Evolutionary conservation across 345 rosid genomes (phyloP).

Genomic region (Lepidium africanum): DNA sequence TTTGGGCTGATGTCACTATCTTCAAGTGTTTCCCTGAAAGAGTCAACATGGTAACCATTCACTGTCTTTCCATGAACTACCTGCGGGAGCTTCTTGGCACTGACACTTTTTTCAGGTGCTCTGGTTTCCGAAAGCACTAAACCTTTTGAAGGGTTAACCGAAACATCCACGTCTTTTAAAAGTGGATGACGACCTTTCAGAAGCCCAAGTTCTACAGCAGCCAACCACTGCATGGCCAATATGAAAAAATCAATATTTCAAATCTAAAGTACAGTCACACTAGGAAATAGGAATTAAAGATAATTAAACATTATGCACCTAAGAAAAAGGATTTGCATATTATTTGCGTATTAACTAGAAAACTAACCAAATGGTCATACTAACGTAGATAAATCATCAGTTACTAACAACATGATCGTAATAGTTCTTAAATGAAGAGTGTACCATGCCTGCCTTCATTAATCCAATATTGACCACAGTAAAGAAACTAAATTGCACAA

Average conservation of each 20-base stretch:
- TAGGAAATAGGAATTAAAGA: not conserved
- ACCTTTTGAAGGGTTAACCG: slow-evolving; percentile 61
- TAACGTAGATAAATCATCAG: not conserved
- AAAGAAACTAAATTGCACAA: not conserved
- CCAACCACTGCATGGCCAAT: slow-evolving; percentile 65
- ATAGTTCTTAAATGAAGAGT: not conserved
- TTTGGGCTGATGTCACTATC: slow-evolving; percentile 24
- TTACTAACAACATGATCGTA: not conserved
- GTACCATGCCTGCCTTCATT: not conserved
- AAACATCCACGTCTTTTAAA: slow-evolving; percentile 70
- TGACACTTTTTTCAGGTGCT: slow-evolving; percentile 30
- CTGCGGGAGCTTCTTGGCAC: slow-evolving; percentile 37
- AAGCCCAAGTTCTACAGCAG: slow-evolving; percentile 91
- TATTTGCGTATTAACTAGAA: not conserved
- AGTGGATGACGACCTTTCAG: slow-evolving; percentile 98
- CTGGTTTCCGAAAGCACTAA: slow-evolving; percentile 40
- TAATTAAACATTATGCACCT: not conserved
- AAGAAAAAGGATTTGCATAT: not conserved
- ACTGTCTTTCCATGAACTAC: slow-evolving; percentile 28
- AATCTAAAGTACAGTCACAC: not conserved
- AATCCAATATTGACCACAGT: not conserved
- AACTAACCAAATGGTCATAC: not conserved
- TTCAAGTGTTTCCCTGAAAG: slow-evolving; percentile 27
- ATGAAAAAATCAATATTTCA: slow-evolving; percentile 11
- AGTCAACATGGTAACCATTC: slow-evolving; percentile 39